Percentiles rank a stretch among this genome's conserved stretches.
Evolutionary conservation across 768 basidiomycete species (phyloP).

Genomic region (Trametes cinnabarina): DNA sequence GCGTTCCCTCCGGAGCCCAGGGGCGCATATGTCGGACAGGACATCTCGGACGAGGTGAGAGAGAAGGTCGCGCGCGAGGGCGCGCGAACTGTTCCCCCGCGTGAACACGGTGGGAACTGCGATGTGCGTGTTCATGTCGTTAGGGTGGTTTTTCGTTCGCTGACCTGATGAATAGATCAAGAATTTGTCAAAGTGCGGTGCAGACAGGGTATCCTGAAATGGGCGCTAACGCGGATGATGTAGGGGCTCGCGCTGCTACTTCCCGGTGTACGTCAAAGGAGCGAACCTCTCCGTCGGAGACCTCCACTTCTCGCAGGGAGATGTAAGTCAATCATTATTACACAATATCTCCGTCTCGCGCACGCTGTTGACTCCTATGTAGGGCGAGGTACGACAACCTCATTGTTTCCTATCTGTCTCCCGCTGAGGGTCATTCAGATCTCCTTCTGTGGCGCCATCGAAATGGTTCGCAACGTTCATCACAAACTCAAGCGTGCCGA

Average conservation of each 20-base stretch:
- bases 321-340: slow-evolving; percentile 38
- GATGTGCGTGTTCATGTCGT: slow-evolving; percentile 43
- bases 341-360: slow-evolving; percentile 18
- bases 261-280: slow-evolving; percentile 75
- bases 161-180: slow-evolving; percentile 52
- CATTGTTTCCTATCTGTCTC: not conserved
- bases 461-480: slow-evolving; percentile 48
- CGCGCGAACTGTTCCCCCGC: slow-evolving; percentile 69
- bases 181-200: slow-evolving; percentile 56
- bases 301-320: slow-evolving; percentile 78
- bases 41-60: slow-evolving; percentile 43
- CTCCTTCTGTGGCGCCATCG: slow-evolving; percentile 75
- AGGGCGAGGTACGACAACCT: slow-evolving; percentile 52
- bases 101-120: slow-evolving; percentile 82
- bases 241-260: slow-evolving; percentile 69
- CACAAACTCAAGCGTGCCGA: not conserved
- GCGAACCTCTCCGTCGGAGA: slow-evolving; percentile 79
- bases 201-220: not conserved
- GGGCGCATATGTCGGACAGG: slow-evolving; percentile 71
- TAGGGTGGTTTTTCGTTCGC: not conserved
- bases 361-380: slow-evolving; percentile 3
- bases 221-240: too few species aligned
- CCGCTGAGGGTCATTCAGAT: slow-evolving; percentile 32
- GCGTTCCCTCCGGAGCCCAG: slow-evolving; percentile 59
- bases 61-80: slow-evolving; percentile 63